Base-by-base conservation (phyloP, 2,329 filamentous ascomycete genomes). In the Ascochyta pisi region DNA sequence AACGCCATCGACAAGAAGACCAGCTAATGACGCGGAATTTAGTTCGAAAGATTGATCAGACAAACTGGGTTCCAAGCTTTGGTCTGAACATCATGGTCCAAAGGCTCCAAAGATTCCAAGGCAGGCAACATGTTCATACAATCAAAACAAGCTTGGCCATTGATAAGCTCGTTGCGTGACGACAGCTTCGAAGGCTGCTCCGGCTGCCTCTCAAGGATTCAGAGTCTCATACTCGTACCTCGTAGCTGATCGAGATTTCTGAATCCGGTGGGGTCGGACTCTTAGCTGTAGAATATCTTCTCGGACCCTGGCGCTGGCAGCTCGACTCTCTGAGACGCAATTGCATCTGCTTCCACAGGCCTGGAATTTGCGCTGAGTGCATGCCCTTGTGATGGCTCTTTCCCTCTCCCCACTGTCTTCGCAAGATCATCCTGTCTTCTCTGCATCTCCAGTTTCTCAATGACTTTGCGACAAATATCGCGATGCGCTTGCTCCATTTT, bases 401-500 rank as follows among this genome's bases (percentile, higher is more conserved):
- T 66, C 10, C 61, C 66, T 49, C 60, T 63, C 12, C 58, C 60
- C n/a, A 63, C 53, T 33, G 49, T 60, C 19, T 34, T 48, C 6
- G 60, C 65, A n/a, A 68, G 46, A 13, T 53, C 54, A 22, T 61
- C 45, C 43, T 68, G 63, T 39, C 49, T 50, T 44, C 60, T 65
- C 49, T 60, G 50, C 61, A 69, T 68, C 39, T 62, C 63, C 9
- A 73, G 68, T 49, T 68, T 73, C 42, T 73, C 70, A 4, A 74
- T 62, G 4, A 75, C 62, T 46, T 73, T 74, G 37, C 61, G 53
- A 48, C 70, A 73, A 6, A 74, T 71, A 34, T 73, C 69, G 9
- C 59, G 50, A 49, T 75, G 71, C 35, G 71, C 71, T 15, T 61
- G 52, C 44, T 74, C 70, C 69, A 73, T 73, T 50, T 68, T 71